Conservation (phyloP, 768 basidiomycete species). For the Mycena floridula region DNA sequence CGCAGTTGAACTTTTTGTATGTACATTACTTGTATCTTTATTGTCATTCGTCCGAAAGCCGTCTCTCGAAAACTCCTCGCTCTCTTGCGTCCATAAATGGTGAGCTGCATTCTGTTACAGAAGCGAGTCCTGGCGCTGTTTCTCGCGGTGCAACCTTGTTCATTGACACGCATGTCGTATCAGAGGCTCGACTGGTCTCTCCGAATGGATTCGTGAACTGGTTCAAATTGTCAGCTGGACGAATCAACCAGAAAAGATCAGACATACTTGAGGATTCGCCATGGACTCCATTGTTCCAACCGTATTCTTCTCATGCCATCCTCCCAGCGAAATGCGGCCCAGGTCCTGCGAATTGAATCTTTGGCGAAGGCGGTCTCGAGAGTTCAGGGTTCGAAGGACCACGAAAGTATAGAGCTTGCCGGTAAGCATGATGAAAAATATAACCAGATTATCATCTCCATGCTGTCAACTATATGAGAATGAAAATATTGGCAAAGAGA, state of each 20-base stretch:
- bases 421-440: slow-evolving; percentile 43
- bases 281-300: neutral
- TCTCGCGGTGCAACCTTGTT: neutral
- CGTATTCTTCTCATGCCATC: neutral
- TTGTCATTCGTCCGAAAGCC: neutral
- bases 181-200: neutral
- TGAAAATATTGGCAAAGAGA: neutral
- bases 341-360: slow-evolving; percentile 4
- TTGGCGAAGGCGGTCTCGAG: slow-evolving; percentile 1
- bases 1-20: slow-evolving; percentile 28
- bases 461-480: slow-evolving; percentile 13
- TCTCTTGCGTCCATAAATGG: neutral
- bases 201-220: neutral
- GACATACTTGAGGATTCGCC: no score
- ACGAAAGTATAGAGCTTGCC: slow-evolving; percentile 41
- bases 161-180: neutral
- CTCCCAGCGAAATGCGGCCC: slow-evolving; percentile 2
- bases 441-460: slow-evolving; percentile 31
- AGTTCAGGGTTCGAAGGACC: slow-evolving; percentile 27
- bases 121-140: neutral
- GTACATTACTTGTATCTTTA: neutral
- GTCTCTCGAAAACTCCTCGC: neutral
- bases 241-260: no score
- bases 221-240: no score
- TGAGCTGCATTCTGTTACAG: neutral